Evolutionary conservation across 805 yeast species (phyloP), one percentile per base, ranked within the genome.

Genomic region (Starmera amethionina): DNA sequence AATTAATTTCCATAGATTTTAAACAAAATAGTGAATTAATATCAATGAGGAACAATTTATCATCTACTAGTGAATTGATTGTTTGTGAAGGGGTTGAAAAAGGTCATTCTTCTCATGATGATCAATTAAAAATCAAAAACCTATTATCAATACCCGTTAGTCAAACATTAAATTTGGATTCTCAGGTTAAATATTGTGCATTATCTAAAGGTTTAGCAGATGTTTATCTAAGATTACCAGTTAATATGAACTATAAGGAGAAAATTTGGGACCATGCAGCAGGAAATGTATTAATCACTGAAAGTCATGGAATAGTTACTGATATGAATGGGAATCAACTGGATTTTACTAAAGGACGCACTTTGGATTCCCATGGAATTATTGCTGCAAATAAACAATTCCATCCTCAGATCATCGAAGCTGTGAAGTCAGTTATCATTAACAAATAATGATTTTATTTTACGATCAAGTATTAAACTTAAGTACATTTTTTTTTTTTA

Each of bases 231-330:
- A 79, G 99, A 50, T 64, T 94, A 43, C 99, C 99, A 12, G 76
- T 80, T 36, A 77, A 72, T 48, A 68, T 77, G 39, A 62, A 73
- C 3, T 93, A 89, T 59, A 73, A 85, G 51, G 99, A 93, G 59
- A 93, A 93, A 62, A 88, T 93, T 44, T 93, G 98, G 97, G 99
- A 93, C 62, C 99, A 93, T 59, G 97, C 97, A 15, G 94, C 97
- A 2, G 99, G 98, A 4, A 82, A 83, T 53, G 69, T 90, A 12
- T 71, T 93, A 45, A 79, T 94, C 36, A 70, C 73, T 30, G 98
- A 94, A 60, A 83, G 94, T 51, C 97, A 97, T 34, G 98, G 98
- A 7, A 59, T 67, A 38, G 97, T 93, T 11, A 77, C 90, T 13
- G 98, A 93, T 56, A 76, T 90, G 61, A 61, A 73, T 41, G 96